Base-by-base conservation (phyloP, 164 flowering plant genomes). In the Akebia trifoliata region DNA sequence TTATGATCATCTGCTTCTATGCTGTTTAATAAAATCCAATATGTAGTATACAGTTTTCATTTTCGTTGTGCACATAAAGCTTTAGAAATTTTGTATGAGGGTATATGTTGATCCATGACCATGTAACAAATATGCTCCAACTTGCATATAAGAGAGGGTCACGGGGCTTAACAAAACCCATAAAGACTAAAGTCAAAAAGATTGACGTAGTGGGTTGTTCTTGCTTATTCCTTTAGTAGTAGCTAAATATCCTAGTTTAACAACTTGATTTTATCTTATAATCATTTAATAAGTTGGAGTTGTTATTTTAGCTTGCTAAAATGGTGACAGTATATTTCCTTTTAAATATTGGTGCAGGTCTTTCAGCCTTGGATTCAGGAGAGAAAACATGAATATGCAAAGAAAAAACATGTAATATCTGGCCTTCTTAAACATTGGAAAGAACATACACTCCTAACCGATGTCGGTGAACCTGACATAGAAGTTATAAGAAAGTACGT, bases 351-450 rank as follows among this genome's bases (percentile, higher is more conserved):
- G 30, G 28, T 65, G 31, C 81, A 92, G 98, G 80, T 89, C 12
- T 73, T 80, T 58, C 88, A 84, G 70, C 95, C 97, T 35, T 80
- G 85, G 97, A 78, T 92, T 26, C 97, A 89, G 64, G 76, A 62
- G 66, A 76, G 98, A 50, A 68, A 69, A 46, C 60, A 85, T 54
- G 87, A 75, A 52, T 92, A 66, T 72, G 87, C 69, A 20, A 84
- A 78, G 77, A 86, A 79, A 61, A 90, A 79, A 69, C 90, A 79
- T 74, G 81, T 89, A 17, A 77, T 85, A 50, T 79, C 88, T 31
- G 92, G 87, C 61, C 54, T 93, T 31, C 62, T 93, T 20, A 73
- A 58, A 54, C 78, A 82, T 59, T 44, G 81, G 51, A 77, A 60
- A 60, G 71, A 10, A 73, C 80, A 54, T 46, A 69, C 83, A 46